phyloP scores from a whole-genome alignment of 148 eudicot species.

The Selenicereus undatus region DNA sequence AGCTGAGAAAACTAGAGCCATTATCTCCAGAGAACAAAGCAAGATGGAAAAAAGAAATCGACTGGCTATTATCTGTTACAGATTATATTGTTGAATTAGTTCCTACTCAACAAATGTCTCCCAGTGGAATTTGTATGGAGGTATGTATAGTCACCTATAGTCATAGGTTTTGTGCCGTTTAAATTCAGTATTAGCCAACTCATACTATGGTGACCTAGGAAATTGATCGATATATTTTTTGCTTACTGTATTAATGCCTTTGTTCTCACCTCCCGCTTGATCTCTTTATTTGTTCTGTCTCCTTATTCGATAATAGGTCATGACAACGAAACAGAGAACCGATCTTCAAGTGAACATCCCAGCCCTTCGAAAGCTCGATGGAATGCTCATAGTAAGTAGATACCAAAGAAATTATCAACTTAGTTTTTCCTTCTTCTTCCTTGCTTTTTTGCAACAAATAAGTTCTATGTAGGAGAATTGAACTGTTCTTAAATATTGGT shows the following conservation, averaged over 20 bases:
- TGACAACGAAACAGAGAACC: slow-evolving; percentile 63
- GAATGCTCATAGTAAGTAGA: slow-evolving; percentile 64
- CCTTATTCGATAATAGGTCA: slow-evolving; percentile 38
- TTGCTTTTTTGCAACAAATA: neutral
- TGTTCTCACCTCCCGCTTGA: neutral
- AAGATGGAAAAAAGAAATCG: slow-evolving; percentile 75
- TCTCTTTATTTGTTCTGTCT: neutral
- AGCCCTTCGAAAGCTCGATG: slow-evolving; percentile 70
- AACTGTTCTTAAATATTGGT: neutral
- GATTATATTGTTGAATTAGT: slow-evolving; percentile 74
- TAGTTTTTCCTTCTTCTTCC: neutral
- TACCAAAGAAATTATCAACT: neutral
- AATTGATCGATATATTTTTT: too few relatives aligned
- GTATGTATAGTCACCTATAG: slow-evolving; percentile 16
- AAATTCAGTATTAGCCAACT: too few relatives aligned
- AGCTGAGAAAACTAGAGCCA: slow-evolving; percentile 54
- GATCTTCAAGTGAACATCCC: slow-evolving; percentile 76
- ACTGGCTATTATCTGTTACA: slow-evolving; percentile 75
- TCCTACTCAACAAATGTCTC: slow-evolving; percentile 54
- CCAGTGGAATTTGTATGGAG: slow-evolving; percentile 76
- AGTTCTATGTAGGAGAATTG: too few relatives aligned
- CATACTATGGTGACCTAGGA: too few relatives aligned
- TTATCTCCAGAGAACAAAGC: slow-evolving; percentile 54
- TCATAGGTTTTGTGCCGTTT: too few relatives aligned
- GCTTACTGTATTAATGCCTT: neutral